Conservation (phyloP, 2,329 filamentous ascomycete species). For the Aspergillus sp. region DNA sequence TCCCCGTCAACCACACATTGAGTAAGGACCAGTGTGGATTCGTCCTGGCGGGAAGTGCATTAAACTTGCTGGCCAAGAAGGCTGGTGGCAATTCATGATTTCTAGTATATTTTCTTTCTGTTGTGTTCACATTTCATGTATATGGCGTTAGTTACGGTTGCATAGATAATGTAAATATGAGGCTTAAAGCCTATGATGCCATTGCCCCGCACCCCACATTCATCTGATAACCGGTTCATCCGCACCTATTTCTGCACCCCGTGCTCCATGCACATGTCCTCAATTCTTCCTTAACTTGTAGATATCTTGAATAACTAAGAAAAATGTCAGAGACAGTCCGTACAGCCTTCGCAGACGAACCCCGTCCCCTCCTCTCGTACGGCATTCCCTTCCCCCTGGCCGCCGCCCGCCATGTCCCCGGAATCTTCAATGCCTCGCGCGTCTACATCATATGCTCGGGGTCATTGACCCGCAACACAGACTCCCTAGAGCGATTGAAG, state of each 20-base stretch:
- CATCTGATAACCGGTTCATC: neutral
- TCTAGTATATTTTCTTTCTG: neutral
- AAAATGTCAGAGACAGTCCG: conserved; percentile 29
- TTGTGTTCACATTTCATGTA: neutral
- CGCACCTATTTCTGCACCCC: too few relatives aligned
- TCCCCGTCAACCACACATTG: conserved; percentile 80
- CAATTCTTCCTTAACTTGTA: too few relatives aligned
- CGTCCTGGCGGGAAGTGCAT: conserved; percentile 83
- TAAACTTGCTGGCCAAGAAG: conserved; percentile 78
- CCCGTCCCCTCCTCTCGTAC: conserved; percentile 41
- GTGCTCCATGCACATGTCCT: too few relatives aligned
- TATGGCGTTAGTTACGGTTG: conserved; percentile 1
- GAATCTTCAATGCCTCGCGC: conserved; percentile 40
- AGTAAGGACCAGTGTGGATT: conserved; percentile 87
- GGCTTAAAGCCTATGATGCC: neutral
- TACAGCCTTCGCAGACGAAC: conserved; percentile 30
- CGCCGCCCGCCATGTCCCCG: conserved; percentile 39
- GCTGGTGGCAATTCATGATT: conserved; percentile 1
- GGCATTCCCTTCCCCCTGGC: conserved; percentile 43
- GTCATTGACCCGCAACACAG: conserved; percentile 43
- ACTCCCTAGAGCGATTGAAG: conserved; percentile 38
- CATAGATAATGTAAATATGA: neutral
- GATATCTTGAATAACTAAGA: too few relatives aligned
- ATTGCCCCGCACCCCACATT: neutral
- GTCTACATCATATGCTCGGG: conserved; percentile 49